Evolutionary conservation across 106 monocot genomes (phyloP).

Genomic region (Agapanthus africanus): DNA sequence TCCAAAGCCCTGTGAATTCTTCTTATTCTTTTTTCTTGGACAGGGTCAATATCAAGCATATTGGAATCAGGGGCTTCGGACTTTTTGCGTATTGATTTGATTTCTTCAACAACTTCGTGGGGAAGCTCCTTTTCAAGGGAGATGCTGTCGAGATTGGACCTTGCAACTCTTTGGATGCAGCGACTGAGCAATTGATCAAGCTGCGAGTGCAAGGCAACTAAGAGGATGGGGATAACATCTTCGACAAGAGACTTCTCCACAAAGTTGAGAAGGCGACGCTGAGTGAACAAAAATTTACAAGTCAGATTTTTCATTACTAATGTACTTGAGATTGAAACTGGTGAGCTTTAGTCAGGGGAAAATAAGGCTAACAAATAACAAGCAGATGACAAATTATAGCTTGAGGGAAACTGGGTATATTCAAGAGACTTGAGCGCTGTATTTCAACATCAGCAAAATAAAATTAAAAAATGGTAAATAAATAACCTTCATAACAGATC

Average conservation of each 20-base stretch:
- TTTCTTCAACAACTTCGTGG: conserved; percentile 34
- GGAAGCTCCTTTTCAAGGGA: conserved; percentile 76
- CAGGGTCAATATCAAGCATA: conserved; percentile 15
- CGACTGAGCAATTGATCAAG: conserved; percentile 38
- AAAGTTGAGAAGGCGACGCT: conserved; percentile 83
- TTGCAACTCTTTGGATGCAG: conserved; percentile 62
- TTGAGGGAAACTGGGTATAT: neutral
- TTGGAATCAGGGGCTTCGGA: conserved; percentile 12
- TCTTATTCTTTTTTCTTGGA: conserved; percentile 48
- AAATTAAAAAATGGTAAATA: neutral
- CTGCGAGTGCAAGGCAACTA: conserved; percentile 61
- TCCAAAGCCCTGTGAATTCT: conserved; percentile 82
- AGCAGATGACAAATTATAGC: neutral
- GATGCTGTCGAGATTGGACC: conserved; percentile 63
- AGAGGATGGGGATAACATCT: conserved; percentile 77
- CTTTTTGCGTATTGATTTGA: conserved; percentile 35
- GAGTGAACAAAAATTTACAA: neutral
- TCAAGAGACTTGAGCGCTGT: neutral
- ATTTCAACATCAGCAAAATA: neutral
- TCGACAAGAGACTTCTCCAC: conserved; percentile 77
- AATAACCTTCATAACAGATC: neutral
- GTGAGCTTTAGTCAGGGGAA: neutral
- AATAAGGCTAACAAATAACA: neutral
- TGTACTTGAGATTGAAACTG: neutral
- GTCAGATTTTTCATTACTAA: neutral